Evolutionary conservation across 2,329 filamentous ascomycete genomes (phyloP).

Genomic region (Aspergillus awamori): DNA sequence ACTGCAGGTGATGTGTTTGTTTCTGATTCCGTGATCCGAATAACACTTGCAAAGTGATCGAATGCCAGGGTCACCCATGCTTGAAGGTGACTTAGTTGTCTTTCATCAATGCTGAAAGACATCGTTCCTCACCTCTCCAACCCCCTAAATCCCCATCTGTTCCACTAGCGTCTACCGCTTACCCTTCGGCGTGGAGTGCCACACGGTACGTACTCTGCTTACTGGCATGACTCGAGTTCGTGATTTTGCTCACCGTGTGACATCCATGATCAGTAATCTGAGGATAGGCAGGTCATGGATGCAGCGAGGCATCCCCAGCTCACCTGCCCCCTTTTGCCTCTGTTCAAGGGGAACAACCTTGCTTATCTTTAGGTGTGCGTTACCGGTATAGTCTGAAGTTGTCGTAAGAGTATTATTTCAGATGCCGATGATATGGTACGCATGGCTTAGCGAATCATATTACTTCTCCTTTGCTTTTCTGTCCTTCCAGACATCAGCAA

Average conservation of each 20-base stretch:
- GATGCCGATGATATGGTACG: neutral
- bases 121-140: neutral
- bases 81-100: neutral
- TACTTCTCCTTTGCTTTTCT: neutral
- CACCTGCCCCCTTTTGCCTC: neutral
- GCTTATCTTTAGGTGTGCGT: neutral
- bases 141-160: neutral
- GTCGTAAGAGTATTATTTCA: neutral
- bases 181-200: neutral
- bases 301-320: neutral
- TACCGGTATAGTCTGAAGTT: neutral
- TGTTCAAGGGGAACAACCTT: neutral
- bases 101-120: neutral
- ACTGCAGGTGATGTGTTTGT: constrained; percentile 1
- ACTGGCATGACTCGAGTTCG: neutral
- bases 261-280: neutral
- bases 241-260: neutral
- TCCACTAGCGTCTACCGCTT: neutral
- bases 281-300: neutral
- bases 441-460: neutral
- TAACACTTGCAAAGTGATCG: neutral
- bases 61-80: neutral
- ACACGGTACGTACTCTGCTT: neutral
- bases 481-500: too few species aligned
- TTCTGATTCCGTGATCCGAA: neutral